Evolutionary conservation across 2,329 filamentous ascomycete species (phyloP), one percentile per base, ranked within the genome.

Genomic region (Venturiaceae sp.): DNA sequence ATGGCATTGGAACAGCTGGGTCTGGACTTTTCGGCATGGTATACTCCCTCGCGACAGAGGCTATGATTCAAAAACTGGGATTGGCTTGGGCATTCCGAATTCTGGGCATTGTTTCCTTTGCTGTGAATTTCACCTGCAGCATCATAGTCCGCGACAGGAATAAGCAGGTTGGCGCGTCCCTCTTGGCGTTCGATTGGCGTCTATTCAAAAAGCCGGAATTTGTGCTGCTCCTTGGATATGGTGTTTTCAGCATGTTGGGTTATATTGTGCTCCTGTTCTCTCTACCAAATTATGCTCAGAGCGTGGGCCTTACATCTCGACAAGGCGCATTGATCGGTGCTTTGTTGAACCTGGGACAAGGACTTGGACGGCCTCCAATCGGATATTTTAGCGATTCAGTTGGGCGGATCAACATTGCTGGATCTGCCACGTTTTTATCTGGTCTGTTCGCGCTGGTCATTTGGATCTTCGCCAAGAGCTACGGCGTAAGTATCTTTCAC

Each of bases 211-310:
- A 80, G 3, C 66, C 74, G 0, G 82, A 89, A 65, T 90, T 86
- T 63, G 68, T 84, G 28, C 73, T 90, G 2, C 75, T 89, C 13
- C 69, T 89, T 37, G 76, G 72, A 2, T 94, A 85, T 75, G 85
- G 85, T 7, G 83, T 84, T 70, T 84, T 92, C 62, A 84, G 80
- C 60, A 83, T 92, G 72, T 73, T 92, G 14, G 87, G 80, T 5
- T 92, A 92, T 65, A 79, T 88, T 28, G 85, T 90, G 4, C 77
- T 91, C n/a, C 79, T 91, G 47, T 92, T 91, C 71, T 87, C 83
- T 11, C 73, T 92, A 50, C 84, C 88, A 14, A 88, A 86, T 67
- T 92, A 90, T 66, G 85, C 85, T 37, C 78, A 81, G 58, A 79
- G 78, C 4, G 81, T 91, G 46, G 88, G 88, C 1, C 79, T 91